Conservation (phyloP, 257 asterid genomes). For the Penstemon eatonii region DNA sequence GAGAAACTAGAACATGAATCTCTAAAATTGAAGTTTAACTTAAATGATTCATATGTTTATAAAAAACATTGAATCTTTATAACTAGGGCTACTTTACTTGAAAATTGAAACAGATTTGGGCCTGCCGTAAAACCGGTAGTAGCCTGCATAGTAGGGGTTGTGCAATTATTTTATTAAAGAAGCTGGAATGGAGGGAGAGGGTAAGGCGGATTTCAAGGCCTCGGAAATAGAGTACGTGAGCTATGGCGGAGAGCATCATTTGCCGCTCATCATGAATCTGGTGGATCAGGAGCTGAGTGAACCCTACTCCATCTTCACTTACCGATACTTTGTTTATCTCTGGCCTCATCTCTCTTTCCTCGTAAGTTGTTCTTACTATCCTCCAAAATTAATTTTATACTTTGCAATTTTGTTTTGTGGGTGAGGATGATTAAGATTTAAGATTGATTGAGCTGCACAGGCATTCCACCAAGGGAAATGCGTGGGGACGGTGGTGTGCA, state of each 20-base stretch:
- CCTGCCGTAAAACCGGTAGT: too few relatives aligned
- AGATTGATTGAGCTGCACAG: constrained; percentile 27
- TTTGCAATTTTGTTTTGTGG: neutral
- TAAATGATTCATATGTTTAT: too few relatives aligned
- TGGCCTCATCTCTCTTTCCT: constrained; percentile 96
- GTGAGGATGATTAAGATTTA: too few relatives aligned
- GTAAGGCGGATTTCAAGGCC: constrained; percentile 15
- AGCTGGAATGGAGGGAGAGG: too few relatives aligned
- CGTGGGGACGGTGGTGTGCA: constrained; percentile 93
- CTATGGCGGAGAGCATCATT: constrained; percentile 96
- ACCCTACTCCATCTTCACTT: constrained; percentile 96
- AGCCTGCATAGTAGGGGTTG: too few relatives aligned
- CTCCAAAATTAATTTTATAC: neutral
- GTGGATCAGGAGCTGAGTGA: constrained; percentile 96
- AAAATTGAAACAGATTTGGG: too few relatives aligned
- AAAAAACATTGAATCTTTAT: too few relatives aligned
- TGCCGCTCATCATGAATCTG: constrained; percentile 92
- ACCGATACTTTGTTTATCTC: constrained; percentile 93
- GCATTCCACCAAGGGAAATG: constrained; percentile 87
- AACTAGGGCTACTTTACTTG: too few relatives aligned
- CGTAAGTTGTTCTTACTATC: constrained; percentile 35
- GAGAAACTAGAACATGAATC: too few relatives aligned
- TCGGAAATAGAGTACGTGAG: constrained; percentile 67
- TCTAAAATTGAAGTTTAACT: too few relatives aligned
- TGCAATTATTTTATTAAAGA: too few relatives aligned